These are phyloP conservation scores for Boechera stricta DNA, from an alignment of 345 rosid species.

Conservation along the genomic window DNA sequence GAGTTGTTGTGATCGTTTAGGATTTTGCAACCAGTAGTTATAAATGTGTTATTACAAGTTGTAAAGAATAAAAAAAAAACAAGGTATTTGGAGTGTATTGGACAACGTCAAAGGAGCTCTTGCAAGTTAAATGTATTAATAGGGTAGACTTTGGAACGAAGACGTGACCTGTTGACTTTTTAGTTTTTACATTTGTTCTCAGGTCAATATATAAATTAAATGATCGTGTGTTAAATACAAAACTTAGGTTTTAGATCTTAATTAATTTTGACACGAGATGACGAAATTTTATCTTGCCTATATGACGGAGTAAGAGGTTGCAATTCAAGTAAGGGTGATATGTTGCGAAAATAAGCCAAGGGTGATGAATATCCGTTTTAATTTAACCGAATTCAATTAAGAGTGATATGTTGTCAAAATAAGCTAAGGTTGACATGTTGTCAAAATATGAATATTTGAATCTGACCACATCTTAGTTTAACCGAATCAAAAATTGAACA, in stretches of 20 bases:
- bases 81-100: conserved; percentile 10
- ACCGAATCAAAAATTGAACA: not conserved
- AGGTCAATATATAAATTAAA: conserved; percentile 20
- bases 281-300: not conserved
- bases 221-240: conserved; percentile 7
- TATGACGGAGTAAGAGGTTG: conserved; percentile 12
- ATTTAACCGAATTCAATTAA: not conserved
- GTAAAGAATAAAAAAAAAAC: conserved; percentile 16
- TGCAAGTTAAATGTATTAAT: conserved; percentile 5
- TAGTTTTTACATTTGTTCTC: not conserved
- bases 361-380: not conserved
- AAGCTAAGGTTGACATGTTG: not conserved
- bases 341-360: not conserved
- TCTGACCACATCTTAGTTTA: not conserved
- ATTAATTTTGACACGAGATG: conserved; percentile 1
- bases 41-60: conserved; percentile 35
- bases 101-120: conserved; percentile 32
- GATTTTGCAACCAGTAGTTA: conserved; percentile 19
- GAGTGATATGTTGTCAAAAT: not conserved
- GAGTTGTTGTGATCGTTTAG: conserved; percentile 14
- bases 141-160: conserved; percentile 26
- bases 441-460: not conserved
- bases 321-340: conserved; percentile 14
- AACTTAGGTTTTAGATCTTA: conserved; percentile 32
- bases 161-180: conserved; percentile 9